phyloP scores from a whole-genome alignment of 495 filamentous ascomycete genomes.

The Aspergillus kassunensis region DNA sequence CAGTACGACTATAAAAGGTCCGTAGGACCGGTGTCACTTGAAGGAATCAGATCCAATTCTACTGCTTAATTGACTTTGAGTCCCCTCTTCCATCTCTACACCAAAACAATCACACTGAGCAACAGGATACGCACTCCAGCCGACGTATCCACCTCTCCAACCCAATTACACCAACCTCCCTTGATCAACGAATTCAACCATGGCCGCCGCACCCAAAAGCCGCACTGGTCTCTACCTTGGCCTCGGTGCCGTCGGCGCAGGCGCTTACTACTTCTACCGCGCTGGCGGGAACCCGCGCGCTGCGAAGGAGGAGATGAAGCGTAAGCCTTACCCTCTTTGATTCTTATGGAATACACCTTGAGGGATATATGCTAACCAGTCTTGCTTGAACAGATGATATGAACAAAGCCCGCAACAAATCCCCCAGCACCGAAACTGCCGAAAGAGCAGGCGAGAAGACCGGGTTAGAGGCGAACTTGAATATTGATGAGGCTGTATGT shows the following conservation, averaged over 20 bases:
- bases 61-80: not conserved
- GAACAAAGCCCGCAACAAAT: constrained; percentile 59
- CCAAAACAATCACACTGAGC: not conserved
- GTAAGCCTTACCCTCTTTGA: constrained; percentile 44
- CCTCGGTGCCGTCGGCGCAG: constrained; percentile 58
- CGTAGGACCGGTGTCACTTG: not conserved
- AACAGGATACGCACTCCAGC: not conserved
- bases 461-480: constrained; percentile 48
- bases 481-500: constrained; percentile 55
- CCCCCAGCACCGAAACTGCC: constrained; percentile 40
- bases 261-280: constrained; percentile 88
- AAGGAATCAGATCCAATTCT: not conserved
- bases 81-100: not conserved
- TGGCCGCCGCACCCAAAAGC: constrained; percentile 43
- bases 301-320: constrained; percentile 77
- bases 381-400: constrained; percentile 47
- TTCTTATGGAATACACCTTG: too few species aligned
- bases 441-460: constrained; percentile 50
- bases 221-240: constrained; percentile 55
- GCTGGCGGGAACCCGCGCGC: constrained; percentile 79
- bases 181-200: constrained; percentile 17
- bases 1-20: not conserved
- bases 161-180: not conserved
- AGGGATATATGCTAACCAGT: not conserved
- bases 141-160: not conserved